Evolutionary conservation across 305 asterid genomes (phyloP).

Genomic region (Petunia hybrid): DNA sequence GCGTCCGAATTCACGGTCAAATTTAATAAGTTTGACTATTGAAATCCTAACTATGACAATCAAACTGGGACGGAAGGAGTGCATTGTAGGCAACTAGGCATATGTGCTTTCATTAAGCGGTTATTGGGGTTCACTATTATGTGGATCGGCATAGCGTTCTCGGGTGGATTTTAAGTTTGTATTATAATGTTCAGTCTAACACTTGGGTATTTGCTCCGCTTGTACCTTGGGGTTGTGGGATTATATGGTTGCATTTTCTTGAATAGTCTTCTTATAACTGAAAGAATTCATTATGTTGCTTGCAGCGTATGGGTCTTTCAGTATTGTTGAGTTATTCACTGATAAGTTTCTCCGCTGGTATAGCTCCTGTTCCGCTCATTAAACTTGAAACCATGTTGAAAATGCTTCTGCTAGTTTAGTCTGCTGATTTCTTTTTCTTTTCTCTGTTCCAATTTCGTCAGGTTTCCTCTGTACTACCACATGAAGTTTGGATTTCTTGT

Average conservation of each 20-base stretch:
- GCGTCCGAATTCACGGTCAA: too few relatives aligned
- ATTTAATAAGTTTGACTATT: too few relatives aligned
- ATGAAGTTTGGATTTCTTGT: conserved; percentile 96
- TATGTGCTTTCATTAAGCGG: neutral
- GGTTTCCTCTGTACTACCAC: conserved; percentile 92
- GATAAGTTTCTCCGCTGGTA: conserved; percentile 39
- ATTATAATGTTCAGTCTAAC: conserved; percentile 21
- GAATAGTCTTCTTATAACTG: conserved; percentile 11
- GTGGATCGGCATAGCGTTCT: neutral
- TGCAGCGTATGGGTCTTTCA: conserved; percentile 45
- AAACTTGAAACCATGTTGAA: conserved; percentile 26
- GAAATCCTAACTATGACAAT: too few relatives aligned
- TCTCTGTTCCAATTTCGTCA: conserved; percentile 41
- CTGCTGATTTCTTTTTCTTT: conserved; percentile 31
- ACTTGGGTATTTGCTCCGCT: neutral
- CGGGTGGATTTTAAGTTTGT: neutral
- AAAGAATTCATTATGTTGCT: neutral
- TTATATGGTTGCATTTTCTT: neutral
- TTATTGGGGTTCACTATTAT: neutral
- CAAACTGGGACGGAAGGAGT: too few relatives aligned
- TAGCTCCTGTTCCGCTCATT: conserved; percentile 29
- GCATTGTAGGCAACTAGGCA: neutral
- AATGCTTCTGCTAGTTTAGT: conserved; percentile 29
- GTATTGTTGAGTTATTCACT: conserved; percentile 36
- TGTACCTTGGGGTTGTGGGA: conserved; percentile 11